phyloP scores from a whole-genome alignment of 2,329 filamentous ascomycete species.

The Fusarium odoratissimum region DNA sequence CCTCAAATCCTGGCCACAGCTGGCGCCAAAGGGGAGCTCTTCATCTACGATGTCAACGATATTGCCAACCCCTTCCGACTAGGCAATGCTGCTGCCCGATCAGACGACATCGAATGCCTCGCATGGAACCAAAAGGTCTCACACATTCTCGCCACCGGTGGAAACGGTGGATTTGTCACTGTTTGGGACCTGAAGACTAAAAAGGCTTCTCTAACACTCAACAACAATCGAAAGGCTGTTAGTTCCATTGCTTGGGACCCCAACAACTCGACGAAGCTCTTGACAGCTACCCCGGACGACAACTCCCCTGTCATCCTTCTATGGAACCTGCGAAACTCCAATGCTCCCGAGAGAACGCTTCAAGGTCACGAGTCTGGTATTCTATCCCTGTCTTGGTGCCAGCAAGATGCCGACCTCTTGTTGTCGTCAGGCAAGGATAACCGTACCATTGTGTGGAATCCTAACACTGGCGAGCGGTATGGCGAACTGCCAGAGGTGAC shows the following conservation, averaged over 20 bases:
- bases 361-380: conserved; percentile 95
- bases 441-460: conserved; percentile 94
- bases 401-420: conserved; percentile 87
- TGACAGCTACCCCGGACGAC: conserved; percentile 92
- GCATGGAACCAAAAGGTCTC: conserved; percentile 99
- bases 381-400: conserved; percentile 94
- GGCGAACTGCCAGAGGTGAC: conserved; percentile 97
- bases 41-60: conserved; percentile 94
- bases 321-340: conserved; percentile 96
- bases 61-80: conserved; percentile 87
- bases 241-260: conserved; percentile 98
- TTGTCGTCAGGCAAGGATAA: conserved; percentile 98
- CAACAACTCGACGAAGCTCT: conserved; percentile 90
- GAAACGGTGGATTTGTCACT: conserved; percentile 92
- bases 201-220: conserved; percentile 95
- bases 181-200: conserved; percentile 99
- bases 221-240: conserved; percentile 93
- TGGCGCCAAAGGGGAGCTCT: conserved; percentile 94
- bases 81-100: conserved; percentile 86
- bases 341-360: conserved; percentile 88
- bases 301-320: conserved; percentile 87
- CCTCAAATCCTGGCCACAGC: conserved; percentile 92
- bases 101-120: conserved; percentile 94
- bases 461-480: conserved; percentile 85
- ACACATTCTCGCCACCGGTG: conserved; percentile 95